Evolutionary conservation across 495 filamentous ascomycete species (phyloP), one percentile per base, ranked within the genome.

Genomic region (Xylaria scruposa): DNA sequence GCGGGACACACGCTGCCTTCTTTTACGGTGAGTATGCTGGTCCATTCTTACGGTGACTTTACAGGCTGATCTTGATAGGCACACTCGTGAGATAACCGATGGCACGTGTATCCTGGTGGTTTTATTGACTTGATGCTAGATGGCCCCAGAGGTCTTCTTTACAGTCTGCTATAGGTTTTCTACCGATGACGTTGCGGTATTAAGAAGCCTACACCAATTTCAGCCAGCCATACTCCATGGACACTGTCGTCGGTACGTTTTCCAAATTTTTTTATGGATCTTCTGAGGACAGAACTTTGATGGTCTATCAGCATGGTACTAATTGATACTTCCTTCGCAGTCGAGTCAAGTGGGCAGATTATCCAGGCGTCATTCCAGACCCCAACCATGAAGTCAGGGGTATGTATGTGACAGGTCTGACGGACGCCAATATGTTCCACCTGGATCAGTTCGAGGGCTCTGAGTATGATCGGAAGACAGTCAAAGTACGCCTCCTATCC

Each of bases 371-470:
- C 42, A 81, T 90, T 1, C 80, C 87, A 0, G 83, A 87, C 59
- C 44, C 77, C 13, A 80, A 81, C 47, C 83, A 87, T 68, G 70
- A 83, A n/a, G 95, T 98, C 13, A 86, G 91, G n/a, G 96, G 96
- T 10, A 92, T 89, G 33, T 89, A 89, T 53, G 93, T 94, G 3
- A 90, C 88, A 0, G 95, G 95, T 3, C 82, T 99, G 33, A 96
- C 92, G 2, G 87, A 90, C 15, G 89, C 86, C 0, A 93, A 98
- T 76, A 81, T 97, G 36, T 81, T 85, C 74, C 88, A 92, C 8
- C 86, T 99, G 2, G 94, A 98, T 74, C 77, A 81, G 10, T 99
- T 97, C 74, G 96, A 99, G 78, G 96, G 96, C 0, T 58, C 63
- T 0, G 86, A 94, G 76, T 99, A 98, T 77, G 78, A 84, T 31